Percentiles rank a stretch among this genome's conserved stretches.
phyloP scores from a whole-genome alignment of 176 grass and related monocot genomes.

The Oryza nivara region DNA sequence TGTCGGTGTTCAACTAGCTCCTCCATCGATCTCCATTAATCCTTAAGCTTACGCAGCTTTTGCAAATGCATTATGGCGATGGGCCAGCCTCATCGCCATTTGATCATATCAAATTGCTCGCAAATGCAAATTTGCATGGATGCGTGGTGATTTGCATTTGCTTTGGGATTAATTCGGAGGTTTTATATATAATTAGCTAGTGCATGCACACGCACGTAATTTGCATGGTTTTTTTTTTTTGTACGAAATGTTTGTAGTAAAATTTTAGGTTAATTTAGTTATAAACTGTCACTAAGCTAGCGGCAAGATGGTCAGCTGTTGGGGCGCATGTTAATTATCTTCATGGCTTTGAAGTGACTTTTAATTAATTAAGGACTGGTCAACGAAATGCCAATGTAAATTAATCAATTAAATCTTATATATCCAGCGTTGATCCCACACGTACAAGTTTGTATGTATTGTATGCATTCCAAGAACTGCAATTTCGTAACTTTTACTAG shows the following conservation, averaged over 20 bases:
- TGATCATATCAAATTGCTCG: neutral
- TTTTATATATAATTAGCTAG: neutral
- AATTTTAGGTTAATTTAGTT: neutral
- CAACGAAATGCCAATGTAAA: neutral
- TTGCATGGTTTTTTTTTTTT: neutral
- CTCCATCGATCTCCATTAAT: neutral
- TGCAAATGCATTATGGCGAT: constrained; percentile 19
- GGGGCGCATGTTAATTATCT: neutral
- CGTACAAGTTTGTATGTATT: neutral
- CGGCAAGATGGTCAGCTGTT: neutral
- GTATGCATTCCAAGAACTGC: too few species aligned
- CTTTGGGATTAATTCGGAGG: neutral
- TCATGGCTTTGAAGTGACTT: neutral
- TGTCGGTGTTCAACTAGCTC: constrained; percentile 54
- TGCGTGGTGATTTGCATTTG: neutral
- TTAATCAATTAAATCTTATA: neutral
- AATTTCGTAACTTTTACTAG: neutral
- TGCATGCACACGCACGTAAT: neutral
- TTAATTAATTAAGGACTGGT: neutral
- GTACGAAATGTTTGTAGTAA: neutral
- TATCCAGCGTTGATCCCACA: neutral
- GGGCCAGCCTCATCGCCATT: neutral
- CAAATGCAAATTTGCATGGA: neutral
- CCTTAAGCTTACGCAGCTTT: neutral
- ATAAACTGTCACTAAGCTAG: neutral